Conservation (phyloP, 352 stramenopile species). For the Phytophthora agathidicida region DNA sequence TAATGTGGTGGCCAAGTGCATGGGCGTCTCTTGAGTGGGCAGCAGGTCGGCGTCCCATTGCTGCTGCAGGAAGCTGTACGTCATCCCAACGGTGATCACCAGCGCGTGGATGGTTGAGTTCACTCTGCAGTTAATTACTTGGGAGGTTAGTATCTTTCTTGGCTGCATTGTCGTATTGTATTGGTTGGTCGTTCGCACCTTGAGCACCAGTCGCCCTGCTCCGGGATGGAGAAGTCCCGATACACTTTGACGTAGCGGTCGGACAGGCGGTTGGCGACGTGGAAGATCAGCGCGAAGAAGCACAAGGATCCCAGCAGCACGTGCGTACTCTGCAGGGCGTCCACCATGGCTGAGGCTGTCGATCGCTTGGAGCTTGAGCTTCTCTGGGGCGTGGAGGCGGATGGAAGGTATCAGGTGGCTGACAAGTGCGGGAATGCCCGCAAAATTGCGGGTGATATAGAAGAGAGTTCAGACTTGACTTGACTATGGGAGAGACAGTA, state of each 20-base stretch:
- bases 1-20: slow-evolving; percentile 53
- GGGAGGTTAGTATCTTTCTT: too few relatives aligned
- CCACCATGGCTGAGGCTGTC: slow-evolving; percentile 8
- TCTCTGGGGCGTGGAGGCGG: slow-evolving; percentile 5
- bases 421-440: too few relatives aligned
- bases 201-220: slow-evolving; percentile 85
- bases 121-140: slow-evolving; percentile 19
- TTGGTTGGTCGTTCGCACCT: too few relatives aligned
- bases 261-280: slow-evolving; percentile 55
- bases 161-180: too few relatives aligned
- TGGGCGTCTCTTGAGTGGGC: slow-evolving; percentile 55
- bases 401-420: slow-evolving; percentile 29
- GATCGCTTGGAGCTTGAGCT: background rate
- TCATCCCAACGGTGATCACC: slow-evolving; percentile 66
- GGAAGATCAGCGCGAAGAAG: slow-evolving; percentile 68
- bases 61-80: slow-evolving; percentile 65
- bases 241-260: slow-evolving; percentile 63
- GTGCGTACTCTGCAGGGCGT: slow-evolving; percentile 37
- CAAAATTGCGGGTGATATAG: too few relatives aligned
- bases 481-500: too few relatives aligned
- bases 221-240: slow-evolving; percentile 65
- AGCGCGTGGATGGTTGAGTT: slow-evolving; percentile 83
- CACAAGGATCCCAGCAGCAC: slow-evolving; percentile 60
- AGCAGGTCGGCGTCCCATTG: slow-evolving; percentile 70
- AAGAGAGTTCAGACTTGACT: too few relatives aligned